Evolutionary conservation across 371 early-diverging fungal species (phyloP).

Genomic region (Coemansia sp.): DNA sequence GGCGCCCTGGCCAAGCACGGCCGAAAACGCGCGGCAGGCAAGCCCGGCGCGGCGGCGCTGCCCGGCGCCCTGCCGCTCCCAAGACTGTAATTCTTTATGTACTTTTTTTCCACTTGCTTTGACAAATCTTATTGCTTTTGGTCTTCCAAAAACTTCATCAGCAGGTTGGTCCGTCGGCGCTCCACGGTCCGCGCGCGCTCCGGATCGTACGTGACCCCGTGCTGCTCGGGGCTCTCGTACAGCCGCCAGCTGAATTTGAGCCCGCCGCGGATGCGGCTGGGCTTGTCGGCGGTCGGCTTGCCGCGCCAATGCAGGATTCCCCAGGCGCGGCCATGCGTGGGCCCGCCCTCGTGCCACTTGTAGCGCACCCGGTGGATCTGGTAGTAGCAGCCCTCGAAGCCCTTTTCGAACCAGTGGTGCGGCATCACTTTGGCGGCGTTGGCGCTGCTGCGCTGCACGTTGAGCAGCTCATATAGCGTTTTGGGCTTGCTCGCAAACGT

Average conservation of each 20-base stretch:
- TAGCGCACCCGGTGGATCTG: slow-evolving; percentile 32
- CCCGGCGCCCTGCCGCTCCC: slow-evolving; percentile 27
- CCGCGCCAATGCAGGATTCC: slow-evolving; percentile 39
- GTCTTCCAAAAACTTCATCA: slow-evolving; percentile 8
- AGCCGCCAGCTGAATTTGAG: slow-evolving; percentile 39
- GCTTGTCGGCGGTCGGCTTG: slow-evolving; percentile 10
- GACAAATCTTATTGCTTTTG: background rate
- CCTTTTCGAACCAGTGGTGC: slow-evolving; percentile 40
- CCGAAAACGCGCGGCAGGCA: slow-evolving; percentile 7
- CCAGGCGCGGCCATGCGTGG: slow-evolving; percentile 47
- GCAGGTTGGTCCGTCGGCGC: slow-evolving; percentile 19
- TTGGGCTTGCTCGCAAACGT: slow-evolving; percentile 26
- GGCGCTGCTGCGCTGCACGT: slow-evolving; percentile 31
- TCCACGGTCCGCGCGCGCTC: slow-evolving; percentile 17
- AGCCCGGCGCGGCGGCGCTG: slow-evolving; percentile 3
- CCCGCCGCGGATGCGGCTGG: slow-evolving; percentile 34
- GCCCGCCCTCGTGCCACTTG: slow-evolving; percentile 29
- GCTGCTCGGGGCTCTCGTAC: slow-evolving; percentile 30
- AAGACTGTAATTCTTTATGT: slow-evolving; percentile 15
- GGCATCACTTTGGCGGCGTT: slow-evolving; percentile 33
- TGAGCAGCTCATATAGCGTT: slow-evolving; percentile 39
- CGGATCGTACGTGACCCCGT: slow-evolving; percentile 27
- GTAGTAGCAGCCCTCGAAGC: slow-evolving; percentile 37
- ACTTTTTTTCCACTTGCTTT: slow-evolving; percentile 3
- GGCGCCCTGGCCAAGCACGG: slow-evolving; percentile 4